A percentile compares a stretch with the other conserved stretches of the same genome.
Evolutionary conservation across 1,284 basidiomycete genomes (phyloP).

Genomic region (Mycena sp.): DNA sequence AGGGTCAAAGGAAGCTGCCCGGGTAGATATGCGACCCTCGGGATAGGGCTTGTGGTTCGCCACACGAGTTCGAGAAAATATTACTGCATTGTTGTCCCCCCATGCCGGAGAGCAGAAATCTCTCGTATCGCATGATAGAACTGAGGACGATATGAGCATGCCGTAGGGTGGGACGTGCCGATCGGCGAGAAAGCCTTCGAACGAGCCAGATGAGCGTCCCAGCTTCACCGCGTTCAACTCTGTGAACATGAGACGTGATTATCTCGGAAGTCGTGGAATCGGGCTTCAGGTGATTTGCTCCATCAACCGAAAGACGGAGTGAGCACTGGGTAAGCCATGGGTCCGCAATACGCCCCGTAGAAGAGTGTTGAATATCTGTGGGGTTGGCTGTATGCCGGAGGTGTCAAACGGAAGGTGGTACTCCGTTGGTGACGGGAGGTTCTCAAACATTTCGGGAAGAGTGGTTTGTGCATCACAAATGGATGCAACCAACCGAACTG

Average conservation of each 20-base stretch:
- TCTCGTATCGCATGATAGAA: conserved; percentile 58
- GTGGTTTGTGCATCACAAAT: conserved; percentile 47
- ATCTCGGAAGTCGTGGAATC: conserved; percentile 63
- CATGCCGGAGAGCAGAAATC: conserved; percentile 49
- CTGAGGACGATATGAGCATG: conserved; percentile 62
- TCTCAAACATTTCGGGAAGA: conserved; percentile 16
- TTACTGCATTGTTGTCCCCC: conserved; percentile 59
- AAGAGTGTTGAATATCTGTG: conserved; percentile 67
- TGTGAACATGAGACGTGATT: conserved; percentile 60
- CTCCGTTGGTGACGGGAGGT: conserved; percentile 24
- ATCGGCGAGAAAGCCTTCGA: conserved; percentile 46
- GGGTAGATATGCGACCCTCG: conserved; percentile 36
- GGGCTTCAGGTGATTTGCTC: conserved; percentile 53
- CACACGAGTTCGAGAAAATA: conserved; percentile 45
- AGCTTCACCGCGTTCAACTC: conserved; percentile 51
- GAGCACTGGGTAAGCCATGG: conserved; percentile 58
- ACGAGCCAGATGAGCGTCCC: conserved; percentile 57
- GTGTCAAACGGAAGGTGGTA: conserved; percentile 38
- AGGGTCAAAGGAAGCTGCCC: conserved; percentile 54
- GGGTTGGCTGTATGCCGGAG: conserved; percentile 51
- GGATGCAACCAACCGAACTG: conserved; percentile 58
- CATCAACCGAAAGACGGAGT: conserved; percentile 63
- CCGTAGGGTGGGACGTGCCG: conserved; percentile 51
- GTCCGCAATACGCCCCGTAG: conserved; percentile 57
- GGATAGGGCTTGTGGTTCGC: conserved; percentile 20